Evolutionary conservation across 257 asterid genomes (phyloP), one percentile per base, ranked within the genome.

Genomic region (Thymus quinquecostatus): DNA sequence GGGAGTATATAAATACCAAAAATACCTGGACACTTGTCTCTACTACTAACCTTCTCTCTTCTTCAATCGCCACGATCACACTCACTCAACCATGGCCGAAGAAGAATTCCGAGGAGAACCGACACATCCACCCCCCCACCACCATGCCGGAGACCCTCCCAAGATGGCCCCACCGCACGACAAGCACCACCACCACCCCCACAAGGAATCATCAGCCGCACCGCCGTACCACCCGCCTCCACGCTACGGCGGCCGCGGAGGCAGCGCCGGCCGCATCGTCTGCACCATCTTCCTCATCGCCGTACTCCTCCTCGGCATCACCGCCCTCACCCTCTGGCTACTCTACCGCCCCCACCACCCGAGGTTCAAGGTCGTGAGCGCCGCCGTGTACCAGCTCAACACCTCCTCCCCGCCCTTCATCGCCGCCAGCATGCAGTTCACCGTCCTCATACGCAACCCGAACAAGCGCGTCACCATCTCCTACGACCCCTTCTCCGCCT

Each of bases 341-440:
- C 68, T 89, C 8, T 86, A 82, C 58, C 88, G 88, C 8, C 92
- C 96, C 64, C 80, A 78, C 57, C 54, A 75, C 21, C 95, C 96
- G 2, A 81, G 60, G 64, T 89, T 87, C 87, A 49, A 69, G 3
- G 89, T 89, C 5, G 79, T 87, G 10, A 76, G 80, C 54, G 86
- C 83, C 72, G 87, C 90, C 82, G 65, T 85, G 0, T 79, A 80
- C 55, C 69, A 80, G 5, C 85, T 87, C 49, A 86, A 87, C 83
- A 13, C 73, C 76, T 68, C 85, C 62, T 49, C 85, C 0, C 84
- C 84, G 3, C 84, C 88, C 6, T 76, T 80, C 74, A 41, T 89
- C 13, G 79, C 86, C 70, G 73, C 83, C 43, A 69, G 75, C 74
- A 79, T 86, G 86, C 95, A 87, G 82, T 84, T 87, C 86, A 80